A percentile compares a stretch with the other conserved stretches of the same genome.
phyloP scores from a whole-genome alignment of 176 grass and related monocot genomes.

The Avena sativa region DNA sequence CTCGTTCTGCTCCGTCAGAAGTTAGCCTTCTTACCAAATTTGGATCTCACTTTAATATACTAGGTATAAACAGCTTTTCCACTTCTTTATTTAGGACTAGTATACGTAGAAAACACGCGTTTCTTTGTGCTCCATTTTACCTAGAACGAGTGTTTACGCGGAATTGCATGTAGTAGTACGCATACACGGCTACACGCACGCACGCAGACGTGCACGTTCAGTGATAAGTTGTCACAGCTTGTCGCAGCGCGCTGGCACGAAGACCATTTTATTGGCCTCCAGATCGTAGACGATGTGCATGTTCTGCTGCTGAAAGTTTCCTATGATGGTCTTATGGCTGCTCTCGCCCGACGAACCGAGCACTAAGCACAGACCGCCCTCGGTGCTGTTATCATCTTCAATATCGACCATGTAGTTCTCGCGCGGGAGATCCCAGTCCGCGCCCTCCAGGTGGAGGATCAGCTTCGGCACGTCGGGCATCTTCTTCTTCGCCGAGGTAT shows the following conservation, averaged over 20 bases:
- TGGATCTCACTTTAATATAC: no score
- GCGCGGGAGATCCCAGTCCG: constrained; percentile 49
- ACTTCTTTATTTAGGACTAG: background rate
- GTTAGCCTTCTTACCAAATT: no score
- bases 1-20: no score
- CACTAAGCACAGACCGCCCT: constrained; percentile 27
- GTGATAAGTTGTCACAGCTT: constrained; percentile 25
- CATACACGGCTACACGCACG: background rate
- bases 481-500: background rate
- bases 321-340: background rate
- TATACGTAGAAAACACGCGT: no score
- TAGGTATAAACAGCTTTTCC: background rate
- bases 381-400: background rate
- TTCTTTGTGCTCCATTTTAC: background rate
- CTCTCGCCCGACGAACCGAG: background rate
- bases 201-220: background rate
- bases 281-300: constrained; percentile 61
- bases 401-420: constrained; percentile 35
- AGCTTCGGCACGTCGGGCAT: constrained; percentile 49
- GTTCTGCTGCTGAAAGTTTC: constrained; percentile 77
- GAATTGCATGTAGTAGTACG: background rate
- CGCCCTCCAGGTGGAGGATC: constrained; percentile 51
- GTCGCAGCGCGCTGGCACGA: constrained; percentile 50
- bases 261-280: constrained; percentile 41
- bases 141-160: background rate